phyloP scores from a whole-genome alignment of 2,329 filamentous ascomycete species.

The Hymenoscyphus albidus region DNA sequence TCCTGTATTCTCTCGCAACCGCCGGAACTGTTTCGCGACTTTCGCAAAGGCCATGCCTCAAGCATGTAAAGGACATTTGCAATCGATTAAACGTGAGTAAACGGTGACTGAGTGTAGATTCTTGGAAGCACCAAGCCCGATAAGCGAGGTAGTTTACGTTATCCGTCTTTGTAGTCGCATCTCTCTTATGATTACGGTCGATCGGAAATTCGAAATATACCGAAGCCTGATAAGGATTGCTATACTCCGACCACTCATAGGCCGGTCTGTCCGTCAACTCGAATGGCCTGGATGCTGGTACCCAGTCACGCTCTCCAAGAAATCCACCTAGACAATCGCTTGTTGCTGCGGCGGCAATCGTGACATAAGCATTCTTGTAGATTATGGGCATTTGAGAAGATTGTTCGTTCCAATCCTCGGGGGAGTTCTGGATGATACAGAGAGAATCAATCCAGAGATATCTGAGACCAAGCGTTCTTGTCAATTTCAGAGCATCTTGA shows the following conservation, averaged over 20 bases:
- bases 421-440: background rate
- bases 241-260: background rate
- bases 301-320: background rate
- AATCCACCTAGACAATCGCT: background rate
- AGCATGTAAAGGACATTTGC: background rate
- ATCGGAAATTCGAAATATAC: background rate
- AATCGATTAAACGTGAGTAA: background rate
- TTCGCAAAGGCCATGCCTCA: background rate
- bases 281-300: background rate
- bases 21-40: background rate
- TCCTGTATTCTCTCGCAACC: background rate
- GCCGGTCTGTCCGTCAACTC: background rate
- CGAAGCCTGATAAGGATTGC: background rate
- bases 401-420: background rate
- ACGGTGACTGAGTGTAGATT: background rate
- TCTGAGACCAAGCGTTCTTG: background rate
- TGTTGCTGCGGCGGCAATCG: conserved; percentile 9
- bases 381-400: conserved; percentile 8
- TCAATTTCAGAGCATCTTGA: background rate
- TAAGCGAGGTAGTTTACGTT: background rate
- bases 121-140: background rate
- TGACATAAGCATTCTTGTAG: conserved; percentile 8
- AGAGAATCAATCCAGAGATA: background rate
- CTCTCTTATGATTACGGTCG: background rate
- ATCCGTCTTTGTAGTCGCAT: background rate